Percentiles rank a stretch among this genome's conserved stretches.
Evolutionary conservation across 2,329 filamentous ascomycete genomes (phyloP).

Genomic region (Pseudonectria foliicola): DNA sequence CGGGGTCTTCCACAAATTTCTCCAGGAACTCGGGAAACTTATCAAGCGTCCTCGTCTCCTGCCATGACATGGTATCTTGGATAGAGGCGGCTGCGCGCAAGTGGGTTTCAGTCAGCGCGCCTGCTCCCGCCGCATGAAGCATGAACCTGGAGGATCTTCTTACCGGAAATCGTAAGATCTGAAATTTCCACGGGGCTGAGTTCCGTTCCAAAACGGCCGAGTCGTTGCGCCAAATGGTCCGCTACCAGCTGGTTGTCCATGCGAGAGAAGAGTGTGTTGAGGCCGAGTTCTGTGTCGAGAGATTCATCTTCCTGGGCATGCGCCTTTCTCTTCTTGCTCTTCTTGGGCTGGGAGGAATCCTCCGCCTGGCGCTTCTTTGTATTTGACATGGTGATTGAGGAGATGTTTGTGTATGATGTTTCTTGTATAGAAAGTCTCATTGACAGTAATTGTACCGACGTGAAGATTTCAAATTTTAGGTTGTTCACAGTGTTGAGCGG

Average conservation of each 20-base stretch:
- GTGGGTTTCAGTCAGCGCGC: background rate
- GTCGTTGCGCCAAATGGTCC: slow-evolving; percentile 76
- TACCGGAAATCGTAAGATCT: slow-evolving; percentile 74
- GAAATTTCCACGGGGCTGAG: slow-evolving; percentile 78
- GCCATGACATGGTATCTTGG: slow-evolving; percentile 70
- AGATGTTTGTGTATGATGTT: slow-evolving; percentile 1
- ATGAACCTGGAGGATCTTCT: slow-evolving; percentile 12
- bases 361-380: slow-evolving; percentile 52
- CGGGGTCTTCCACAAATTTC: slow-evolving; percentile 49
- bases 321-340: slow-evolving; percentile 50
- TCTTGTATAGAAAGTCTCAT: background rate
- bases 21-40: slow-evolving; percentile 77
- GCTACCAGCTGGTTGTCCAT: slow-evolving; percentile 81
- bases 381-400: slow-evolving; percentile 28
- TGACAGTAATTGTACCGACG: slow-evolving; percentile 6
- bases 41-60: slow-evolving; percentile 57
- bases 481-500: slow-evolving; percentile 13
- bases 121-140: background rate
- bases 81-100: slow-evolving; percentile 58
- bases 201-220: slow-evolving; percentile 69
- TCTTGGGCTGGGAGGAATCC: slow-evolving; percentile 35
- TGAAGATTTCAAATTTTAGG: slow-evolving; percentile 15
- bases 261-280: slow-evolving; percentile 73
- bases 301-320: slow-evolving; percentile 48
- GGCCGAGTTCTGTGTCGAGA: slow-evolving; percentile 60